Conservation (phyloP, 257 asterid genomes). For the Anisodus acutangulus region DNA sequence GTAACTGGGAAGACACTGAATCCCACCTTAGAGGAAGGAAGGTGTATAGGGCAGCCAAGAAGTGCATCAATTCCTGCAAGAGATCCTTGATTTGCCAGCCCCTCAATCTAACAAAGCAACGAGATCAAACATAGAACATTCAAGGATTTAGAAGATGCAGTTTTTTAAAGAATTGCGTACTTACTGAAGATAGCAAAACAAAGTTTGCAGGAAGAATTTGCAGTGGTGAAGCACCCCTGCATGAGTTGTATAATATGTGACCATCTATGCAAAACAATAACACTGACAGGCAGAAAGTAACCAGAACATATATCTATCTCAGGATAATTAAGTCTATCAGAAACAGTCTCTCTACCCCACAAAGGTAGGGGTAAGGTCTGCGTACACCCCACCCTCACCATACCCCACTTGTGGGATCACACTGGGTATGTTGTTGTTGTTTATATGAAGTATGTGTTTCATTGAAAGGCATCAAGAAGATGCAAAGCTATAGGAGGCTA, state of each 20-base stretch:
- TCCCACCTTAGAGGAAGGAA: conserved; percentile 83
- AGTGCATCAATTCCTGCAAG: conserved; percentile 92
- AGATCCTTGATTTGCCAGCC: conserved; percentile 76
- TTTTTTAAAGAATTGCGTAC: conserved; percentile 38
- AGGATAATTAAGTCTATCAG: neutral
- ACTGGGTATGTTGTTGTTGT: too few relatives aligned
- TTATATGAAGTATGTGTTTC: too few relatives aligned
- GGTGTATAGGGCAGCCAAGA: conserved; percentile 90
- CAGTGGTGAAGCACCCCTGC: conserved; percentile 69
- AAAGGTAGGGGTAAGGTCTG: too few relatives aligned
- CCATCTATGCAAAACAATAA: neutral
- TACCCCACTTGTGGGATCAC: too few relatives aligned
- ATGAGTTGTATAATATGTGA: conserved; percentile 18
- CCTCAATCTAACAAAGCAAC: conserved; percentile 63
- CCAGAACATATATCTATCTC: neutral
- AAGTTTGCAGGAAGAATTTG: conserved; percentile 83
- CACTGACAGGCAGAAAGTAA: neutral
- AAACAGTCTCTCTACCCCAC: too few relatives aligned
- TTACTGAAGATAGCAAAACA: conserved; percentile 71
- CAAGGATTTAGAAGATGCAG: conserved; percentile 31
- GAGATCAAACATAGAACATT: conserved; percentile 29
- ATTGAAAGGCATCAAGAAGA: too few relatives aligned
- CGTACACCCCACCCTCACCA: too few relatives aligned
- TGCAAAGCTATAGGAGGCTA: too few relatives aligned
- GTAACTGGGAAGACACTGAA: neutral